Evolutionary conservation across 371 early-diverging fungal species (phyloP).

Genomic region (Mortierella polycephala): DNA sequence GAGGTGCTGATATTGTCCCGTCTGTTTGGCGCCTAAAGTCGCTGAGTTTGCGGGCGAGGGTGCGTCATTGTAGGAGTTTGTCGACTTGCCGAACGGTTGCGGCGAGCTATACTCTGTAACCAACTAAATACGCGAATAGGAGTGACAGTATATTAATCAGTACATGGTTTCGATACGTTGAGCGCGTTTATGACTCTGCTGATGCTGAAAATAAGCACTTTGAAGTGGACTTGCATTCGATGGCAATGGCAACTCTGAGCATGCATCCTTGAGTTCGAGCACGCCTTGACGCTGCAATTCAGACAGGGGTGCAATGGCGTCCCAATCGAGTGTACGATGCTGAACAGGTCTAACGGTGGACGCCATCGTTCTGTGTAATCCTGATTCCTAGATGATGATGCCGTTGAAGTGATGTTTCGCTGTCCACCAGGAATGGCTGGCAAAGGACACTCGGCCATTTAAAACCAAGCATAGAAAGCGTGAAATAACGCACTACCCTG

Average conservation of each 20-base stretch:
- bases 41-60: conserved; percentile 17
- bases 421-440: too few relatives aligned
- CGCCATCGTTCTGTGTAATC: conserved; percentile 15
- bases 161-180: not conserved
- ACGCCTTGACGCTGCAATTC: conserved; percentile 71
- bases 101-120: conserved; percentile 34
- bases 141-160: not conserved
- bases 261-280: conserved; percentile 72
- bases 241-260: conserved; percentile 76
- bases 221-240: conserved; percentile 54
- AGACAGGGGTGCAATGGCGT: conserved; percentile 66
- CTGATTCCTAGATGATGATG: conserved; percentile 1
- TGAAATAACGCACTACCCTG: too few relatives aligned
- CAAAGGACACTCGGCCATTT: too few relatives aligned
- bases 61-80: conserved; percentile 7
- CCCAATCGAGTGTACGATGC: conserved; percentile 69
- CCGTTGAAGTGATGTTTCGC: not conserved
- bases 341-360: conserved; percentile 14
- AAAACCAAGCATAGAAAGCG: too few relatives aligned
- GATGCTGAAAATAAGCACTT: not conserved
- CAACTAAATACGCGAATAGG: conserved; percentile 16
- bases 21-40: conserved; percentile 43
- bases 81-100: conserved; percentile 18
- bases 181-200: not conserved
- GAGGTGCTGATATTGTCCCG: conserved; percentile 45